Conservation (phyloP, 2,329 filamentous ascomycete species). For the Daldinia sp. region DNA sequence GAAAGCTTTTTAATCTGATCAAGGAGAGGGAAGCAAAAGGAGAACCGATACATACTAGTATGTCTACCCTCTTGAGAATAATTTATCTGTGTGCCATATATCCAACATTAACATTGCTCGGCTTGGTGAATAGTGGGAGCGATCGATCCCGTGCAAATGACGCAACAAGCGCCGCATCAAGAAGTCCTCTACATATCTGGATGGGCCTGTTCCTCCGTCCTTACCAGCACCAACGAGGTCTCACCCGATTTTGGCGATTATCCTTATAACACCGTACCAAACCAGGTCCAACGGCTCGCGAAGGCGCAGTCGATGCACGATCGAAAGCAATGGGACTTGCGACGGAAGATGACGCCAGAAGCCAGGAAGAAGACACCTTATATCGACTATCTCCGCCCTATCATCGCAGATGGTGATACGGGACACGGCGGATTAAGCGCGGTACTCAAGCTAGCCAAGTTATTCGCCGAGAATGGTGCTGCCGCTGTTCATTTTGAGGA, state of each 20-base stretch:
- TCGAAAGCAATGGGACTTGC: constrained; percentile 90
- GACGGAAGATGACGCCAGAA: constrained; percentile 80
- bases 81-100: neutral
- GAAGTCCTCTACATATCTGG: constrained; percentile 96
- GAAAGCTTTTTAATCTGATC: constrained; percentile 92
- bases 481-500: constrained; percentile 98
- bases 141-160: constrained; percentile 99
- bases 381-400: constrained; percentile 91
- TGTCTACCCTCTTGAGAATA: constrained; percentile 49
- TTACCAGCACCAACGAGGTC: constrained; percentile 96
- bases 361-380: constrained; percentile 83
- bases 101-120: neutral
- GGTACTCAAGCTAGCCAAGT: constrained; percentile 94
- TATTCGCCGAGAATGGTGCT: constrained; percentile 97
- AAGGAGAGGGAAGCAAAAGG: constrained; percentile 81
- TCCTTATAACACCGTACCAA: constrained; percentile 98
- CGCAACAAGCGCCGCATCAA: constrained; percentile 95
- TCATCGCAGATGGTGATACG: constrained; percentile 96
- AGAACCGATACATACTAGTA: constrained; percentile 93
- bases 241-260: constrained; percentile 99
- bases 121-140: constrained; percentile 78
- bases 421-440: constrained; percentile 93
- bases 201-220: constrained; percentile 94
- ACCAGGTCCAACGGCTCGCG: constrained; percentile 94
- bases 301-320: constrained; percentile 98